Base-by-base conservation (phyloP, 768 basidiomycete species). In the Tylopilus vinaceipallidus region DNA sequence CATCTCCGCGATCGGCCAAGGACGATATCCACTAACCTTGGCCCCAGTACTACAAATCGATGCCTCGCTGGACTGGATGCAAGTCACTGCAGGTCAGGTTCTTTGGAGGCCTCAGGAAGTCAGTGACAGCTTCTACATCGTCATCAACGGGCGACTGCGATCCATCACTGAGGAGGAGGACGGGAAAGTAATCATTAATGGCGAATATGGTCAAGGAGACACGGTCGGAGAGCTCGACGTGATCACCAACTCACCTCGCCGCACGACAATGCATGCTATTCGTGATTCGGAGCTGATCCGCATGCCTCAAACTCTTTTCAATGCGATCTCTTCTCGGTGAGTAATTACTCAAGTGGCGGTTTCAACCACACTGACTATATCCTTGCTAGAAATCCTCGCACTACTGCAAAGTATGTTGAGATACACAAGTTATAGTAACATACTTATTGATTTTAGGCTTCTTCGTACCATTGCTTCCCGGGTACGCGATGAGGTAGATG, bases 151-250 rank as follows among this genome's bases (percentile, higher is more conserved):
- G 42, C 93, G 97, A 58, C 73, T 99, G 16, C 83, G 97, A 53
- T 90, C 93, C 2, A 86, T 98, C 51, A 78, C 82, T 13, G 94
- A 98, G 61, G 82, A 81, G 20, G 83, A 87, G 23, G 77, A 74
- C 24, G 91, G 89, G 6, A 83, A 78, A 30, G 84, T 95, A 32
- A 80, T 80, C 10, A 94, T 98, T 41, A 76, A 88, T 2, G 91
- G 84, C 8, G 97, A 99, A 73, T 95, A 95, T 61, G 97, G 97
- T 33, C 95, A 98, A 68, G 95, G 94, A 10, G 95, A 98, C 62
- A 90, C 91, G 0, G 93, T 98, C 42, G 97, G 97, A 22, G 97
- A 99, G 68, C 77, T 99, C 12, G 97, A 98, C 65, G 97, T 97
- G 45, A 98, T 99, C 61, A 97, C 95, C 8, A 89, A 86, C 58